Evolutionary conservation across 2,329 filamentous ascomycete species (phyloP), one percentile per base, ranked within the genome.

Genomic region (Sporothrix brunneoviolacea): DNA sequence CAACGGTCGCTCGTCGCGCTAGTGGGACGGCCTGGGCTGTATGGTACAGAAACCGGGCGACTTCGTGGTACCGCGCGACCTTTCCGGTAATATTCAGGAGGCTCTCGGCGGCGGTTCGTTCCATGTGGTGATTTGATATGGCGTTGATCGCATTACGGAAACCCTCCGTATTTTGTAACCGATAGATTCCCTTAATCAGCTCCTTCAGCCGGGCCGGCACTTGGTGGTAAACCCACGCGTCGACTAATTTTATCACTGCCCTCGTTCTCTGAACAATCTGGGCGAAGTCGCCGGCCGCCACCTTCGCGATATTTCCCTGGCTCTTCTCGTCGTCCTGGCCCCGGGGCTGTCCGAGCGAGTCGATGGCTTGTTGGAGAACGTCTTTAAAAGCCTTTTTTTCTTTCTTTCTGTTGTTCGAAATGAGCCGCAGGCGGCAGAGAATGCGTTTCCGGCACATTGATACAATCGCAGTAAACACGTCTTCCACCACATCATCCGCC

Each of bases 1-100:
- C 21, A 13, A 48, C 21, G 7, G 18, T 41, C 16, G 38, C 33
- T 8, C 27, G 46, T 5, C 46, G 46, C 15, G 40, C 12, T 8
- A 42, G 12, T n/a, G 38, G 37, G 13, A 32, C 22, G 7, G 19
- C 30, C 16, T 60, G 66, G 1, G 69, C 67, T 4, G 53, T 58
- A 4, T 60, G 59, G 50, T 61, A 62, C 2, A 74, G 57, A 19
- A 63, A 59, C 8, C 55, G 51, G 12, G 67, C 62, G 35, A 61
- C 59, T 38, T 70, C 61, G 15, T 59, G 58, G 42, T 72, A 73
- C 45, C 65, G 60, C 9, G 66, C 61, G 3, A 72, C 61, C 51
- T 71, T 72, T 0, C 18, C 43, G 1, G 71, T 44, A 3, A 57
- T 56, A 4, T n/a, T 28, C 3, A 53, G 8, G 19, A 62, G 8